Evolutionary conservation across 2,329 filamentous ascomycete genomes (phyloP).

Genomic region (Pestalotiopsis fici): DNA sequence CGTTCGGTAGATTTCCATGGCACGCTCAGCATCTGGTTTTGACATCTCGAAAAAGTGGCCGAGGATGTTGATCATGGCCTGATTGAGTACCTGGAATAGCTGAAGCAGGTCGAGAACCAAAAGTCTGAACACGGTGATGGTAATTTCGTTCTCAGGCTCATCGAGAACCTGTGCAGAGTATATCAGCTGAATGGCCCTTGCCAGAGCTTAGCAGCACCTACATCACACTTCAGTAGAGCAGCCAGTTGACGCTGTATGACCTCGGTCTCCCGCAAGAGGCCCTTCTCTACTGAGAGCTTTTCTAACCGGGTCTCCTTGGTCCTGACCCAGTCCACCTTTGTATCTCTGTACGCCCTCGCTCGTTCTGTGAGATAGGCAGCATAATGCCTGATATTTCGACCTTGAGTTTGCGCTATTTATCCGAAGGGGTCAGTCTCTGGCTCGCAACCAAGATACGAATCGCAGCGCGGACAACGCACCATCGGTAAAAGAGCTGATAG

Average conservation of each 20-base stretch:
- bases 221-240: slow-evolving; percentile 86
- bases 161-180: slow-evolving; percentile 68
- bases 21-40: slow-evolving; percentile 86
- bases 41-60: slow-evolving; percentile 99
- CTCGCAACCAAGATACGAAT: not conserved
- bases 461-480: slow-evolving; percentile 56
- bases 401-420: slow-evolving; percentile 81
- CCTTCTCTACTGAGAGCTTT: slow-evolving; percentile 86
- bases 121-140: slow-evolving; percentile 87
- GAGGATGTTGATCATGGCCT: slow-evolving; percentile 94
- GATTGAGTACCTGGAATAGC: slow-evolving; percentile 93
- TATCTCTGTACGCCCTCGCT: slow-evolving; percentile 79
- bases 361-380: slow-evolving; percentile 83
- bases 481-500: slow-evolving; percentile 89
- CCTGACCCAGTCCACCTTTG: slow-evolving; percentile 87
- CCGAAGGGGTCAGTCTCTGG: slow-evolving; percentile 18
- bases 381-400: slow-evolving; percentile 91
- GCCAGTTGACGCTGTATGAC: slow-evolving; percentile 84
- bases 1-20: slow-evolving; percentile 86
- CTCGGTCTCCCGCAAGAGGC: slow-evolving; percentile 88
- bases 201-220: slow-evolving; percentile 43
- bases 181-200: not conserved
- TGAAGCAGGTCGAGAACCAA: slow-evolving; percentile 87
- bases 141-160: slow-evolving; percentile 95
- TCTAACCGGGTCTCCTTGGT: slow-evolving; percentile 81